Percentiles rank a stretch among this genome's conserved stretches.
Evolutionary conservation across 306 rosid species (phyloP).

Genomic region (Trifolium subterraneum): DNA sequence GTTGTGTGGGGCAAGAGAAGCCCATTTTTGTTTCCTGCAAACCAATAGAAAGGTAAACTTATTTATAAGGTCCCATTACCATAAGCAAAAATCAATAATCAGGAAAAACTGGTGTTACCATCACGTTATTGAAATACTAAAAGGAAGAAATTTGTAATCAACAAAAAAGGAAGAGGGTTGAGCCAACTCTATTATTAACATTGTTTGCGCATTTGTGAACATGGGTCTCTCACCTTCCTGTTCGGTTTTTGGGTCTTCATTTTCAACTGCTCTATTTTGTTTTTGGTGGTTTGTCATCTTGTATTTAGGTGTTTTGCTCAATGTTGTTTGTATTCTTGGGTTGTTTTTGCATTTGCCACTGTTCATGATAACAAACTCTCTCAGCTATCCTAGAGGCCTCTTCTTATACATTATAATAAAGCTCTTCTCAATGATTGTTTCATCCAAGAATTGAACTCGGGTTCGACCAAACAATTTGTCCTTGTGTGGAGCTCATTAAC

Average conservation of each 20-base stretch:
- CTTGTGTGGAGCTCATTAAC: too few species aligned
- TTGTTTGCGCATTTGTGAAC: too few species aligned
- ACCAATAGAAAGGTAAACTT: conserved; percentile 7
- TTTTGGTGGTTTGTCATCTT: too few species aligned
- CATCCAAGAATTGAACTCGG: too few species aligned
- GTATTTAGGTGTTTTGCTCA: too few species aligned
- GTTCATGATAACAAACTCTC: too few species aligned
- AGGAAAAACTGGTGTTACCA: neutral
- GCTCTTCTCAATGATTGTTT: too few species aligned
- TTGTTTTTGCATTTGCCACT: neutral
- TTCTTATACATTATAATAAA: too few species aligned
- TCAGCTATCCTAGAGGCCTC: too few species aligned
- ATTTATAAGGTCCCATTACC: neutral
- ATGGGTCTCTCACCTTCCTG: too few species aligned
- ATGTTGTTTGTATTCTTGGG: neutral
- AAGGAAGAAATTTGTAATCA: neutral
- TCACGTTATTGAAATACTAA: neutral
- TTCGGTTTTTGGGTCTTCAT: neutral
- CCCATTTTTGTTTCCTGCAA: conserved; percentile 85
- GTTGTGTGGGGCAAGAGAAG: conserved; percentile 86
- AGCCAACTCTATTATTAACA: neutral
- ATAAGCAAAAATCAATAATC: too few species aligned
- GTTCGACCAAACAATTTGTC: too few species aligned
- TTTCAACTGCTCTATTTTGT: neutral
- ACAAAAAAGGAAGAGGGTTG: neutral